These are phyloP conservation scores for Neurospora pannonica DNA, from an alignment of 495 filamentous ascomycete species.

Conservation along the genomic window DNA sequence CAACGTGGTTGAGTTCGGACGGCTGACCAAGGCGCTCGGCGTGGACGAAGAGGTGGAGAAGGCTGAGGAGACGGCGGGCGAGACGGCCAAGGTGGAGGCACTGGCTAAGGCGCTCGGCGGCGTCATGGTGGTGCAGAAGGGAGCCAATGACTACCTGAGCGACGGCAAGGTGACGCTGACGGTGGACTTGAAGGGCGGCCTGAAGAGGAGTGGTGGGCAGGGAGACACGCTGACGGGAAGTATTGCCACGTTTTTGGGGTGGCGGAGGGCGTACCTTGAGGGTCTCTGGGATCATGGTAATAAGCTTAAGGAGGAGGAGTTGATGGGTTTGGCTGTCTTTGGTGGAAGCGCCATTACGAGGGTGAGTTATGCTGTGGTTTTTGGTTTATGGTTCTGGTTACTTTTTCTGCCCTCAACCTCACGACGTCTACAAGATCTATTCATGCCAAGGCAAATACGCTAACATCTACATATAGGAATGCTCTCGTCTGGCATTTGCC, in stretches of 20 bases:
- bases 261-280: slow-evolving; percentile 77
- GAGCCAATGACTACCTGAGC: slow-evolving; percentile 71
- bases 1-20: slow-evolving; percentile 85
- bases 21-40: slow-evolving; percentile 56
- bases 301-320: slow-evolving; percentile 49
- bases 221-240: slow-evolving; percentile 91
- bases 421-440: not conserved
- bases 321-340: slow-evolving; percentile 70
- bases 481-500: slow-evolving; percentile 76
- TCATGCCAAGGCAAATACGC: not conserved
- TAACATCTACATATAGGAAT: slow-evolving; percentile 44
- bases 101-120: slow-evolving; percentile 73
- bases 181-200: slow-evolving; percentile 66
- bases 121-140: slow-evolving; percentile 87
- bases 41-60: slow-evolving; percentile 44
- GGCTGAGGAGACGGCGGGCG: slow-evolving; percentile 28
- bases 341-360: slow-evolving; percentile 81
- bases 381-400: not conserved
- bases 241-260: slow-evolving; percentile 79
- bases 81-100: slow-evolving; percentile 55
- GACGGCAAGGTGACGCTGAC: slow-evolving; percentile 68
- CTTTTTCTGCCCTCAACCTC: not conserved
- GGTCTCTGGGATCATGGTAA: slow-evolving; percentile 64
- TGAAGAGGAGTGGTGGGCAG: slow-evolving; percentile 88
- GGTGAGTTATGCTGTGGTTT: slow-evolving; percentile 24